phyloP scores from a whole-genome alignment of 768 basidiomycete genomes.

The Obba rivulosa region DNA sequence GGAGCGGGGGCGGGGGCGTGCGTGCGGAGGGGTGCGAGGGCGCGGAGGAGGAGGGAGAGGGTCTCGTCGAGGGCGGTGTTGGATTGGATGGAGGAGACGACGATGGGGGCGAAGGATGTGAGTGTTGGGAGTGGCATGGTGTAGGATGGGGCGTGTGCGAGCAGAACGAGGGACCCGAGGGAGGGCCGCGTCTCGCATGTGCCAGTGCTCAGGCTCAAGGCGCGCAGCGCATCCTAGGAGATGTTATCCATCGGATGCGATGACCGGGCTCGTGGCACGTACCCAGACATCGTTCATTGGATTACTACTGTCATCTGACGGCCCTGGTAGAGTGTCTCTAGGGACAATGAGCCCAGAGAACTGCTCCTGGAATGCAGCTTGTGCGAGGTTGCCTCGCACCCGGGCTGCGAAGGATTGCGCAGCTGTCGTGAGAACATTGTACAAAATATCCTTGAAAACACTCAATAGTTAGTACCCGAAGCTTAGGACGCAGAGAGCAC shows the following conservation, averaged over 20 bases:
- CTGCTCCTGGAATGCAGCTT: constrained; percentile 12
- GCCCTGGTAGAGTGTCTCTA: background rate
- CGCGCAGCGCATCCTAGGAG: constrained; percentile 7
- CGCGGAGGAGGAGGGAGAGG: constrained; percentile 47
- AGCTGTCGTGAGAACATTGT: background rate
- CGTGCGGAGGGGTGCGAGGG: constrained; percentile 15
- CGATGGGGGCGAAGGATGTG: constrained; percentile 12
- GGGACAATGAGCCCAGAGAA: constrained; percentile 16
- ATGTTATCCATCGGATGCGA: background rate
- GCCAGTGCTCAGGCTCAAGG: constrained; percentile 19
- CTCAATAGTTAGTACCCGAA: background rate
- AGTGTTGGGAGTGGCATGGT: constrained; percentile 9
- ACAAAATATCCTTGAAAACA: constrained; percentile 8
- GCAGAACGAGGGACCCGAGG: constrained; percentile 20
- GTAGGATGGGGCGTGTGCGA: constrained; percentile 16
- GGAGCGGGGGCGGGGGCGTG: constrained; percentile 17
- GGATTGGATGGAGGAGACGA: constrained; percentile 38
- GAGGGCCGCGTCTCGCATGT: constrained; percentile 5
- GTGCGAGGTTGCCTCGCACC: constrained; percentile 7
- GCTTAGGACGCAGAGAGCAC: background rate
- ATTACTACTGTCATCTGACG: background rate
- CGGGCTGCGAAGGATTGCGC: constrained; percentile 10
- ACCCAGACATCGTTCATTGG: constrained; percentile 9
- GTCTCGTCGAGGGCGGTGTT: constrained; percentile 54
- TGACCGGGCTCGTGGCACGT: background rate